Evolutionary conservation across 192 early-diverging fungal species (phyloP).

Genomic region (Backusella luteola): DNA sequence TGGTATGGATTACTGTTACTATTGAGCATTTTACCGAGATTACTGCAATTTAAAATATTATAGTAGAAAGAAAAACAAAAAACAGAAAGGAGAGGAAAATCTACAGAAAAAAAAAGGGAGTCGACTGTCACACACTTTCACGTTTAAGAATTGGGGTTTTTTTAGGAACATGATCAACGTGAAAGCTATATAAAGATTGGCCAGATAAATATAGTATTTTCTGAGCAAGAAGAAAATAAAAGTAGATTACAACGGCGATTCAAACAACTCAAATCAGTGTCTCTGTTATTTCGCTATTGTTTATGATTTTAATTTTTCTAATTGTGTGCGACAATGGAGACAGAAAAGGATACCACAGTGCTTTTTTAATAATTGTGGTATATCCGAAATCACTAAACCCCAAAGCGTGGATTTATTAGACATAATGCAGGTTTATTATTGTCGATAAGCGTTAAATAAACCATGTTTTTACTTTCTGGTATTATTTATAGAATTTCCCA

Average conservation of each 20-base stretch:
- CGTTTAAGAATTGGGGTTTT: not conserved
- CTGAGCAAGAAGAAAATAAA: not conserved
- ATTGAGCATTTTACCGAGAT: constrained; percentile 7
- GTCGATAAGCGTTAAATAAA: too few relatives aligned
- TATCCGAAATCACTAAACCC: not conserved
- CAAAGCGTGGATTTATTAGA: not conserved
- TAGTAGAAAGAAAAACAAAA: not conserved
- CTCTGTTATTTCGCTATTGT: not conserved
- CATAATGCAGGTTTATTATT: too few relatives aligned
- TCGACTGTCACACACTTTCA: not conserved
- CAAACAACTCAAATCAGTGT: not conserved
- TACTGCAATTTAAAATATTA: not conserved
- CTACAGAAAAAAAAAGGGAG: not conserved
- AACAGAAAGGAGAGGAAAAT: not conserved
- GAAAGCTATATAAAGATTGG: constrained; percentile 1
- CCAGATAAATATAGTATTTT: not conserved
- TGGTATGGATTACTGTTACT: not conserved
- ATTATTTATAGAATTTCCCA: too few relatives aligned
- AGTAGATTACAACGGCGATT: not conserved
- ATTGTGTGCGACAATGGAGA: not conserved
- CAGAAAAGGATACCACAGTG: not conserved
- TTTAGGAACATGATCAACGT: not conserved
- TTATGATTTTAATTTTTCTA: not conserved
- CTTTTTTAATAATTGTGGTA: not conserved
- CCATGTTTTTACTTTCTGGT: too few relatives aligned